These are phyloP conservation scores for Lasiosphaeria miniovina DNA, from an alignment of 495 filamentous ascomycete genomes.

Conservation along the genomic window DNA sequence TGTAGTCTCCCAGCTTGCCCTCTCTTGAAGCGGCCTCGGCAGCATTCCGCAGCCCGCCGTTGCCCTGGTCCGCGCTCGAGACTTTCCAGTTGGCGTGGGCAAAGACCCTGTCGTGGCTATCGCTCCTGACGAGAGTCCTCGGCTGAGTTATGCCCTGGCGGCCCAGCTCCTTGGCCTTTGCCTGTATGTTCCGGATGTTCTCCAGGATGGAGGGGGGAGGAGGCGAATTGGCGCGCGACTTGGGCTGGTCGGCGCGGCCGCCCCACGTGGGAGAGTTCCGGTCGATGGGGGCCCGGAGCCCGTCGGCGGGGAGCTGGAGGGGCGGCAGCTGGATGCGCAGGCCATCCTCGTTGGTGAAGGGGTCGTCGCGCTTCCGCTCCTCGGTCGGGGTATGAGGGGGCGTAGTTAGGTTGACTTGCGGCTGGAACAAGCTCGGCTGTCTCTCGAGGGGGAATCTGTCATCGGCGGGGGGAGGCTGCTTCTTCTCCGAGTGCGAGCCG, in stretches of 20 bases:
- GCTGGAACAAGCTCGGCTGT: slow-evolving; percentile 45
- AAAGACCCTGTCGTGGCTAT: slow-evolving; percentile 62
- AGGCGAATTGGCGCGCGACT: slow-evolving; percentile 61
- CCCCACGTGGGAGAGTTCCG: slow-evolving; percentile 71
- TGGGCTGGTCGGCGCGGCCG: slow-evolving; percentile 66
- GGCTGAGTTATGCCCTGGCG: slow-evolving; percentile 48
- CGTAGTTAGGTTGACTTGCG: slow-evolving; percentile 42
- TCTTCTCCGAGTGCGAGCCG: slow-evolving; percentile 34
- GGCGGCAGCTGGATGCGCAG: slow-evolving; percentile 41
- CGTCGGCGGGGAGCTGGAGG: slow-evolving; percentile 29
- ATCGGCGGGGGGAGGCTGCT: slow-evolving; percentile 17
- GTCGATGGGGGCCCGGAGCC: slow-evolving; percentile 53
- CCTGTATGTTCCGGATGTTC: slow-evolving; percentile 50
- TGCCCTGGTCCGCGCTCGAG: slow-evolving; percentile 80
- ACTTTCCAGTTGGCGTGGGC: slow-evolving; percentile 74
- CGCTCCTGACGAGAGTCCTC: slow-evolving; percentile 40
- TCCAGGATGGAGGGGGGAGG: slow-evolving; percentile 72
- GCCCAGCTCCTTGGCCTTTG: slow-evolving; percentile 49
- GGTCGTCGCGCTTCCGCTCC: slow-evolving; percentile 50
- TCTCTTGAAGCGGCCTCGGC: slow-evolving; percentile 69
- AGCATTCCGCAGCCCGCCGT: slow-evolving; percentile 85
- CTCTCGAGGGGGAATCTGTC: slow-evolving; percentile 27
- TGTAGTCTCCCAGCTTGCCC: slow-evolving; percentile 61
- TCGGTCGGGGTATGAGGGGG: slow-evolving; percentile 61
- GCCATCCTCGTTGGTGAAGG: slow-evolving; percentile 58